Conservation (phyloP, 148 eudicot genomes). For the Heliamphora exappendiculata region DNA sequence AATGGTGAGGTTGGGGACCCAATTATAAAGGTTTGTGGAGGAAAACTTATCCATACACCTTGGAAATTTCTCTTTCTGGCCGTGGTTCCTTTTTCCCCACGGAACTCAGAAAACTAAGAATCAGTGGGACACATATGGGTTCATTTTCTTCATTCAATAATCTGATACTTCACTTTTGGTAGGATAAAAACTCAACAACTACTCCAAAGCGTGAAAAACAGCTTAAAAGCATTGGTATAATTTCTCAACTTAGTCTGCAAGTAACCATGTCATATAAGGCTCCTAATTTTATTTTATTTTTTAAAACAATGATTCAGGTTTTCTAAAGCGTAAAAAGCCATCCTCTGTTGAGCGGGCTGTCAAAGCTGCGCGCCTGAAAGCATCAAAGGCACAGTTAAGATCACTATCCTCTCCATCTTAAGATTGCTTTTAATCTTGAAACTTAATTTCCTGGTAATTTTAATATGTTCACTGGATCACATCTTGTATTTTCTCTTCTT, state of each 20-base stretch:
- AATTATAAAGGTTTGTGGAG: constrained; percentile 45
- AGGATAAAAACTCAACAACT: constrained; percentile 64
- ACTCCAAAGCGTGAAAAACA: constrained; percentile 63
- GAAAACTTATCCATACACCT: neutral
- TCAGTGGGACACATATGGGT: neutral
- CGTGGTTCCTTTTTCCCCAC: neutral
- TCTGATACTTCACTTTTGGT: constrained; percentile 11
- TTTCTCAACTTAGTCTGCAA: constrained; percentile 7
- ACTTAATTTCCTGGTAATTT: neutral
- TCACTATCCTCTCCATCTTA: neutral
- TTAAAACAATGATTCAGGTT: constrained; percentile 35
- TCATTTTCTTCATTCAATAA: neutral
- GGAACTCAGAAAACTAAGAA: neutral
- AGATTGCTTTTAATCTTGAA: neutral
- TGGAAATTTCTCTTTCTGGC: neutral
- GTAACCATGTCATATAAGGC: too few species aligned
- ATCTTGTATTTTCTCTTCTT: neutral
- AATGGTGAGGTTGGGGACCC: constrained; percentile 88
- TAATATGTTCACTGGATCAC: neutral
- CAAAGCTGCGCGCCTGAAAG: constrained; percentile 42
- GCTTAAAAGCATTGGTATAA: constrained; percentile 67
- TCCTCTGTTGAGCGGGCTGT: constrained; percentile 48
- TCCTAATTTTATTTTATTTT: neutral
- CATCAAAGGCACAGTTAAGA: constrained; percentile 61
- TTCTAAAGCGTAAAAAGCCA: constrained; percentile 64